Conservation (phyloP, 2,329 filamentous ascomycete species). For the Trichoderma koningiopsis region DNA sequence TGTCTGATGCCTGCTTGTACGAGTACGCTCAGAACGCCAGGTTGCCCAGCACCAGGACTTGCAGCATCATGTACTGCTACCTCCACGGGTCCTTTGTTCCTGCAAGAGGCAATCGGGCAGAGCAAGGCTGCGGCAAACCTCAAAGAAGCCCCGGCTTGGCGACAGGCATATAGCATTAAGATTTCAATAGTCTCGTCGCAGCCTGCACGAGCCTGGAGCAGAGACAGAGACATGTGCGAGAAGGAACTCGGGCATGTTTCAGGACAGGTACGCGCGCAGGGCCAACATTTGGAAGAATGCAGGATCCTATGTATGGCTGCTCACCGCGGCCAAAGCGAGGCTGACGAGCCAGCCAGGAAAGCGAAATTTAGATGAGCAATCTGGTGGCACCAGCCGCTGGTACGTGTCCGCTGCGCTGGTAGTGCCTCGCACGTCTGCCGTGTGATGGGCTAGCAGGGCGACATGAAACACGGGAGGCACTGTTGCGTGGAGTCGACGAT, state of each 20-base stretch:
- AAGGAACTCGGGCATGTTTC: neutral
- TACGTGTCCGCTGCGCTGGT: neutral
- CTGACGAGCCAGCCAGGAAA: neutral
- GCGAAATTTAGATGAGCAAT: conserved; percentile 5
- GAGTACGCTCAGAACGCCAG: neutral
- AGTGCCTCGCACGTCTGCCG: neutral
- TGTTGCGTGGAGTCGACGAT: conserved; percentile 24
- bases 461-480: conserved; percentile 27
- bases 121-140: neutral
- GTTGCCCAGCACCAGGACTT: neutral
- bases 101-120: neutral
- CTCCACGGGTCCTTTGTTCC: neutral
- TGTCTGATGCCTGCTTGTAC: neutral
- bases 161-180: conserved; percentile 6
- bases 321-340: neutral
- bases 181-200: conserved; percentile 3
- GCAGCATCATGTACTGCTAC: neutral
- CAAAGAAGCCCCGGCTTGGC: neutral
- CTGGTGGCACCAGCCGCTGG: neutral
- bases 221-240: neutral
- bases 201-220: neutral
- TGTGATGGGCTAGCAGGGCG: conserved; percentile 19
- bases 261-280: neutral
- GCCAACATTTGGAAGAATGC: neutral
- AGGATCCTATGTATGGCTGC: neutral